Base-by-base conservation (phyloP, 2,329 filamentous ascomycete genomes). In the Diplodia corticola region DNA sequence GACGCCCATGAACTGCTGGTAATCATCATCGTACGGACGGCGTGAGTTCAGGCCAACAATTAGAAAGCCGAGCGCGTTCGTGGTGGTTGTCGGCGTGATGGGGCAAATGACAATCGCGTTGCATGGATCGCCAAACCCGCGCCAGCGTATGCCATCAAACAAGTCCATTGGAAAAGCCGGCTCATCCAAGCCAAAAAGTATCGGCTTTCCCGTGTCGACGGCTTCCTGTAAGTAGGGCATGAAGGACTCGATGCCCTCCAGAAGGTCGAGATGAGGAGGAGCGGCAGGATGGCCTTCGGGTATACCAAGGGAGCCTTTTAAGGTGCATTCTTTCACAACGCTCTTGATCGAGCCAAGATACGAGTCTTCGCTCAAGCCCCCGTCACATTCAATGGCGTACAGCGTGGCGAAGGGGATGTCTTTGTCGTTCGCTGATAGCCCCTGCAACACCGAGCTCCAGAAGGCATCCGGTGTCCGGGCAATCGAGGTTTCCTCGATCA, bases 371-470 rank as follows among this genome's bases (percentile, higher is more conserved):
- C 86, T 89, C 68, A 90, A 89, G 2, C 73, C 74, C 7, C 61
- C 64, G 17, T 91, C 88, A 44, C 91, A 88, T 55, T 78, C 82
- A 2, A 90, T 85, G 0, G 89, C 91, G 75, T 93, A 93, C 0
- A 92, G 82, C 65, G 92, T 79, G 24, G 86, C 87, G 73, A 92
- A 91, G 0, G 90, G 90, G 3, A 89, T 83, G 73, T 93, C 90
- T 64, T 85, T 83, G 69, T 90, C 86, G 72, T 93, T 92, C 71
- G 85, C 87, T 68, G 89, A 85, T 12, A 94, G 81, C 1, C 89
- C 89, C 63, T 85, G 82, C 40, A 87, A 81, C 0, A 92, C 86
- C 68, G 88, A 83, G 1, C 81, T 79, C 91, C 91, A 94, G 72
- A 93, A 93, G 3, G 81, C 82, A 69, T 86, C 85, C 1, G 92